phyloP scores from a whole-genome alignment of 169 alveolate genomes.

The Cryptosporidium ryanae region DNA sequence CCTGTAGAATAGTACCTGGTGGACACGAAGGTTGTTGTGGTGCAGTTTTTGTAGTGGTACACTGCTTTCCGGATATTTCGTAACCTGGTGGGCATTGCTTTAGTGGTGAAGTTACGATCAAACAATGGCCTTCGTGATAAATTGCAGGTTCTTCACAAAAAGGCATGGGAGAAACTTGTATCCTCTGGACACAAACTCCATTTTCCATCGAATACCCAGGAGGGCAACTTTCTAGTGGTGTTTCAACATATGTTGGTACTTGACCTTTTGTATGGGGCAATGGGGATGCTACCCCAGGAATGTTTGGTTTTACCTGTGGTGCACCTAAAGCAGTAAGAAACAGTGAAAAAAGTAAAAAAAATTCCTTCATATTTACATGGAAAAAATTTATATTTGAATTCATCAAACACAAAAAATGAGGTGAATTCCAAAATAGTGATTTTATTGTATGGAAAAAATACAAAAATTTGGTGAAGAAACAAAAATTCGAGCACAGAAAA shows the following conservation, averaged over 20 bases:
- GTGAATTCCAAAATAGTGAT: constrained; percentile 49
- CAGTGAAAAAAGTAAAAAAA: constrained; percentile 32
- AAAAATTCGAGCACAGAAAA: constrained; percentile 20
- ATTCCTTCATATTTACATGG: constrained; percentile 16
- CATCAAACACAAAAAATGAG: constrained; percentile 39
- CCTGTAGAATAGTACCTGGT: constrained; percentile 67
- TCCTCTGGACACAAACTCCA: constrained; percentile 73
- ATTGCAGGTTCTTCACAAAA: constrained; percentile 73
- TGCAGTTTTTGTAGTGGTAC: constrained; percentile 70
- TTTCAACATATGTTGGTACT: constrained; percentile 73
- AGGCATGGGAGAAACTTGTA: constrained; percentile 70
- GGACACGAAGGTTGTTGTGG: constrained; percentile 75
- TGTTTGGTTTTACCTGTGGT: constrained; percentile 57
- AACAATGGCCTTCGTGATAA: constrained; percentile 69
- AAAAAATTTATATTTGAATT: not conserved
- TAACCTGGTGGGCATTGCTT: constrained; percentile 75
- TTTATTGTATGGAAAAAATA: not conserved
- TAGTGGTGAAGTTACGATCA: constrained; percentile 60
- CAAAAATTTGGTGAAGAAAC: constrained; percentile 18
- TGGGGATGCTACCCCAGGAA: constrained; percentile 75
- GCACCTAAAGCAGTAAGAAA: constrained; percentile 62
- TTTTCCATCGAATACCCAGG: constrained; percentile 72
- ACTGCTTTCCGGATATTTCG: constrained; percentile 71
- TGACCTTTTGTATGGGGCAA: constrained; percentile 74
- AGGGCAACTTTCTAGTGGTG: constrained; percentile 74